phyloP scores from a whole-genome alignment of 2,329 filamentous ascomycete genomes.

The Epichloe gansuensis region DNA sequence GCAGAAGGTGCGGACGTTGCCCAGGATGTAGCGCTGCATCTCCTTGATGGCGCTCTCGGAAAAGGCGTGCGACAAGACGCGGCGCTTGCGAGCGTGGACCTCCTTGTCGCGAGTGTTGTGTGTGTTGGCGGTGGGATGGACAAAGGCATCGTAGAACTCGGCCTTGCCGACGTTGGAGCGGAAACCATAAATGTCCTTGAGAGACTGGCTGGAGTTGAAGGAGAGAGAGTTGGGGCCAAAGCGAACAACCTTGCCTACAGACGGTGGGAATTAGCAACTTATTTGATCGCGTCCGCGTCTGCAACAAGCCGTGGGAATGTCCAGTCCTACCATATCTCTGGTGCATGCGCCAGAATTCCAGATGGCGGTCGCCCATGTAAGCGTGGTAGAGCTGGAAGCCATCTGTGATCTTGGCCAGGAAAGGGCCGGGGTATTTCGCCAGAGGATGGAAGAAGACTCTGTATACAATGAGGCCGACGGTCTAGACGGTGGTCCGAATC shows the following conservation, averaged over 20 bases:
- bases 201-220: slow-evolving; percentile 59
- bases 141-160: slow-evolving; percentile 62
- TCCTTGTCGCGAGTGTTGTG: slow-evolving; percentile 60
- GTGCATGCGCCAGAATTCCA: slow-evolving; percentile 61
- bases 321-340: slow-evolving; percentile 48
- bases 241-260: slow-evolving; percentile 52
- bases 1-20: slow-evolving; percentile 56
- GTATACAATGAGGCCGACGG: slow-evolving; percentile 35
- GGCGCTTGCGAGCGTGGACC: slow-evolving; percentile 57
- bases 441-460: slow-evolving; percentile 52
- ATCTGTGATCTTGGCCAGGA: slow-evolving; percentile 51
- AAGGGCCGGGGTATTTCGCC: slow-evolving; percentile 51
- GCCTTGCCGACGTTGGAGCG: slow-evolving; percentile 53
- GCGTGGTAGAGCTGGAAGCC: slow-evolving; percentile 60
- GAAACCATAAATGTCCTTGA: slow-evolving; percentile 56
- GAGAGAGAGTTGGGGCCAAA: slow-evolving; percentile 68
- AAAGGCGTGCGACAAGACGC: slow-evolving; percentile 62
- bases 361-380: slow-evolving; percentile 61
- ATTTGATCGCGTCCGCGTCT: no score
- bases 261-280: neutral
- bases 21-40: slow-evolving; percentile 55
- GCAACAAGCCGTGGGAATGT: neutral
- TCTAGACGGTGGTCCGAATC: slow-evolving; percentile 15
- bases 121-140: slow-evolving; percentile 58
- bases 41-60: slow-evolving; percentile 53